Conservation (phyloP, 106 monocot genomes). For the Dendrobium chrysotoxum region DNA sequence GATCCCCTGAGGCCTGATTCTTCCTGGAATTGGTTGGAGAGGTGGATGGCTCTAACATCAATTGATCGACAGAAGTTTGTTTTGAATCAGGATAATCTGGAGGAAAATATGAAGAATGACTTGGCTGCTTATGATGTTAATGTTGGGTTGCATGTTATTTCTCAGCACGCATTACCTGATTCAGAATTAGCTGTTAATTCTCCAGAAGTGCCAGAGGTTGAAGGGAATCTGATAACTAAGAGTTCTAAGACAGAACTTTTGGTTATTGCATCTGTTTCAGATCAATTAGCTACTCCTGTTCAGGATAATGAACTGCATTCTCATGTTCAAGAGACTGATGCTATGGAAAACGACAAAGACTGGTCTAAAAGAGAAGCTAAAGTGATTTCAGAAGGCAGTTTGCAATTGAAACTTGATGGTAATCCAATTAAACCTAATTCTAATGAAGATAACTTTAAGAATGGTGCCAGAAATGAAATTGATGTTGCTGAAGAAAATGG, state of each 20-base stretch:
- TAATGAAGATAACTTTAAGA: constrained; percentile 18
- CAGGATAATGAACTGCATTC: constrained; percentile 25
- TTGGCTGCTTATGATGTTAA: not conserved
- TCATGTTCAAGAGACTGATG: constrained; percentile 8
- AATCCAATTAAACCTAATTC: not conserved
- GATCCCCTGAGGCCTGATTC: constrained; percentile 58
- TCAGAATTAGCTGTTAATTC: not conserved
- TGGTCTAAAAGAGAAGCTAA: not conserved
- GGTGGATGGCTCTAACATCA: constrained; percentile 65
- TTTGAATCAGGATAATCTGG: not conserved
- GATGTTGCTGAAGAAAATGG: constrained; percentile 34
- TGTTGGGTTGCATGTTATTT: not conserved
- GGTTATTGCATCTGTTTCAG: constrained; percentile 1
- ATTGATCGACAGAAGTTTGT: constrained; percentile 17
- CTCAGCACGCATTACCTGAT: not conserved
- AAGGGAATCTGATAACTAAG: constrained; percentile 8
- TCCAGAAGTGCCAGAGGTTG: constrained; percentile 1
- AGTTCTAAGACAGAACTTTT: constrained; percentile 16
- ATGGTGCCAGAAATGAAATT: constrained; percentile 9
- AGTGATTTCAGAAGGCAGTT: constrained; percentile 7
- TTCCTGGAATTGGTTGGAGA: constrained; percentile 76
- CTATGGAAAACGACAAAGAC: not conserved
- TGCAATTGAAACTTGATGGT: not conserved
- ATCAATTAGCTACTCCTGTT: constrained; percentile 1
- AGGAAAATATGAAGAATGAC: not conserved